These are phyloP conservation scores for Aureobasidium mangrovei DNA, from an alignment of 2,329 filamentous ascomycete species.

Conservation along the genomic window DNA sequence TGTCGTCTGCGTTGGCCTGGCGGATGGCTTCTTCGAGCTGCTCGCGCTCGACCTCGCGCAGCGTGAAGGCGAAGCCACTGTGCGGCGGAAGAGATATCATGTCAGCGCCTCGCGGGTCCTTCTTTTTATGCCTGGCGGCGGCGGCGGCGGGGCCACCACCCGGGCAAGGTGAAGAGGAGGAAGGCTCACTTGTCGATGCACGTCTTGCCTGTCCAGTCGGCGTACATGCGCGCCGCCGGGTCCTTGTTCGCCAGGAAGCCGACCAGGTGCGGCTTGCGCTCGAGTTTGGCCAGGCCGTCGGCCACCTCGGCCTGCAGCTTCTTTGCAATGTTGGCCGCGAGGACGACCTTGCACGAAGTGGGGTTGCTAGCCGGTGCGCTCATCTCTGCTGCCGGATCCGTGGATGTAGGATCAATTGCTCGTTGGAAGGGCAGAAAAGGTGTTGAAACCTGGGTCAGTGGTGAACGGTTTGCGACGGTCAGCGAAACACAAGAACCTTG, in stretches of 20 bases:
- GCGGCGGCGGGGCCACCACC: not conserved
- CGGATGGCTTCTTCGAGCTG: slow-evolving; percentile 82
- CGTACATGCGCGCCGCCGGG: slow-evolving; percentile 84
- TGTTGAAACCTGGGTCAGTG: not conserved
- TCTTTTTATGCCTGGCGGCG: not conserved
- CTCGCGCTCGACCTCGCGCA: slow-evolving; percentile 77
- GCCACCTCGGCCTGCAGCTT: slow-evolving; percentile 68
- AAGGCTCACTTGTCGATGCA: slow-evolving; percentile 81
- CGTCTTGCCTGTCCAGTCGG: slow-evolving; percentile 95
- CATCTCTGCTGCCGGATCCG: not conserved
- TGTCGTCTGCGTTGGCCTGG: slow-evolving; percentile 67
- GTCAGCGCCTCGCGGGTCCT: not conserved
- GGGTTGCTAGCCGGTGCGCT: slow-evolving; percentile 18
- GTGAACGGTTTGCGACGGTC: not conserved
- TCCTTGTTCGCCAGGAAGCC: slow-evolving; percentile 91
- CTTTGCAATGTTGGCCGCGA: slow-evolving; percentile 81
- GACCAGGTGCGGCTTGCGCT: slow-evolving; percentile 68
- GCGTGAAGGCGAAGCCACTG: slow-evolving; percentile 82
- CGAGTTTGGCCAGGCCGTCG: slow-evolving; percentile 62
- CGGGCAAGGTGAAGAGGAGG: not conserved
- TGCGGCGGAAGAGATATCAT: slow-evolving; percentile 14
- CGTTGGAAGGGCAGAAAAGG: not conserved
- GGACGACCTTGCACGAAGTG: slow-evolving; percentile 77
- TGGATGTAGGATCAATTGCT: not conserved
- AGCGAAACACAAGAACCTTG: not conserved